Percentiles rank a stretch among this genome's conserved stretches.
phyloP scores from a whole-genome alignment of 2,329 filamentous ascomycete genomes.

The Passalora sequoiae region DNA sequence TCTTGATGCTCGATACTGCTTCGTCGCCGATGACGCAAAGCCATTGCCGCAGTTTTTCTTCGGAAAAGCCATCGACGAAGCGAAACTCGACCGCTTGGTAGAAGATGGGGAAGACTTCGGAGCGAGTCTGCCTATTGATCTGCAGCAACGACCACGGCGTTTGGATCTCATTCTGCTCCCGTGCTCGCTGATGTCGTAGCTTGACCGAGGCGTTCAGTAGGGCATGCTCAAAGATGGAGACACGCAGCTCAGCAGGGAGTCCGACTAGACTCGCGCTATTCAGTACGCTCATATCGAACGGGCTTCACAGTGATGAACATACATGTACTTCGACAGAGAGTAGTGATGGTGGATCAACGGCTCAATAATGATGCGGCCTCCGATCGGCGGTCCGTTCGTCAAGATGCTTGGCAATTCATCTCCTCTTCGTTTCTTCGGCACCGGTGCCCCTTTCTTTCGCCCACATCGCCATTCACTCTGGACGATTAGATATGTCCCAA shows the following conservation, averaged over 20 bases:
- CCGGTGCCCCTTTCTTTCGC: no score
- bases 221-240: slow-evolving; percentile 5
- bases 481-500: no score
- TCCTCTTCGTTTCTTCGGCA: no score
- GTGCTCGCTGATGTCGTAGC: not conserved
- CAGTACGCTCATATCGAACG: not conserved
- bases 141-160: slow-evolving; percentile 1
- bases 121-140: slow-evolving; percentile 1
- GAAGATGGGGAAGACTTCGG: not conserved
- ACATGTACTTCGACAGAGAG: not conserved
- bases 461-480: no score
- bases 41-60: slow-evolving; percentile 3
- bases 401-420: no score
- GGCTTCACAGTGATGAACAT: not conserved
- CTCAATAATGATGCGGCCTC: no score
- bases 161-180: not conserved
- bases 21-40: slow-evolving; percentile 1
- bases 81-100: not conserved
- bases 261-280: not conserved
- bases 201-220: not conserved
- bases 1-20: not conserved
- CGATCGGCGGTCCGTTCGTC: no score
- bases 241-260: slow-evolving; percentile 3
- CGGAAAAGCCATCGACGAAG: not conserved
- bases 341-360: not conserved